Conservation (phyloP, 2,329 filamentous ascomycete genomes). For the Fusarium avenaceum region DNA sequence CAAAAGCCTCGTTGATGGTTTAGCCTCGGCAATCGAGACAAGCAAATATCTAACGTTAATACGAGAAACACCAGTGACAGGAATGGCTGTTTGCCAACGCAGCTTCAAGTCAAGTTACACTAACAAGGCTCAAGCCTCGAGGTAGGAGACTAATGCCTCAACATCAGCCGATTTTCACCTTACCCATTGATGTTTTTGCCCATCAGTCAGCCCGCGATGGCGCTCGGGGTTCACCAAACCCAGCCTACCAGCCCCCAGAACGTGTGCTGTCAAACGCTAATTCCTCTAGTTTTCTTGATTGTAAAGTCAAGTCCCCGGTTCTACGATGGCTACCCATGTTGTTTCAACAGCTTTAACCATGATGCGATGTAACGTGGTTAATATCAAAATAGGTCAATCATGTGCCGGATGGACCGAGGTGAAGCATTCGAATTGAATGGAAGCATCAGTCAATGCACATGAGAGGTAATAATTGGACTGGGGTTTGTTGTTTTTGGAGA, state of each 20-base stretch:
- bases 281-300: conserved; percentile 27
- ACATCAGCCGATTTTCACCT: conserved; percentile 23
- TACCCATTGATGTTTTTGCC: conserved; percentile 32
- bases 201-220: conserved; percentile 3
- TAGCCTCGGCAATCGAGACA: not conserved
- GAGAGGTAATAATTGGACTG: conserved; percentile 10
- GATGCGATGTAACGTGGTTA: conserved; percentile 34
- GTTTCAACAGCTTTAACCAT: conserved; percentile 29
- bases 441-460: conserved; percentile 13
- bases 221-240: conserved; percentile 32
- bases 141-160: conserved; percentile 33
- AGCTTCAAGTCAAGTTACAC: conserved; percentile 10
- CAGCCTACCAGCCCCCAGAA: conserved; percentile 2
- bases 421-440: conserved; percentile 2
- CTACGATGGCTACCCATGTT: conserved; percentile 10
- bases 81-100: conserved; percentile 13
- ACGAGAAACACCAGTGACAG: conserved; percentile 11
- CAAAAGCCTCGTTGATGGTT: not conserved
- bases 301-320: conserved; percentile 9
- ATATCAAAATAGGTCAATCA: conserved; percentile 22
- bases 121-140: conserved; percentile 24
- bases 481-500: conserved; percentile 29
- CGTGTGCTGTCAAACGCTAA: conserved; percentile 34
- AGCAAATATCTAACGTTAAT: not conserved
- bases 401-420: conserved; percentile 18